Evolutionary conservation across 192 early-diverging fungal species (phyloP), one percentile per base, ranked within the genome.

Genomic region (Cetraspora pellucida): DNA sequence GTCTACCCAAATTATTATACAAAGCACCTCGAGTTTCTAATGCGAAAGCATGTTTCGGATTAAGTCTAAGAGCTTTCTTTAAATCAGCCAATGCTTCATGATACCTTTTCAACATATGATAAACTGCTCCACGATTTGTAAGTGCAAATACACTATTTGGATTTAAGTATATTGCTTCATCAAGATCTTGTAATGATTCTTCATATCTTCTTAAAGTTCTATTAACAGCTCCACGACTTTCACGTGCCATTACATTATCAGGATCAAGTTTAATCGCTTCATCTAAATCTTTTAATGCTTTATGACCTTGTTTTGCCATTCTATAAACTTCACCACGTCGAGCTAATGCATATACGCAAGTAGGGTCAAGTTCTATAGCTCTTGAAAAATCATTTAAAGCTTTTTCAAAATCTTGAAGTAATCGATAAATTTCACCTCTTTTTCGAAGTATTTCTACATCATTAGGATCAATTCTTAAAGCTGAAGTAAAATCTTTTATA

Each of bases 131-230:
- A 19, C 74, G 60, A 61, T 65, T 65, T 64, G 46, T 16, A 8
- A 76, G 44, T 8, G 74, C 74, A n/a, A 76, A 76, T 55, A 54
- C 44, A 66, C 54, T 54, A 55, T 76, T 37, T n/a, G 45, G 74
- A 37, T 57, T 31, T 8, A 50, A 55, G 9, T 54, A 17, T 31
- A 76, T 11, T 10, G 63, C 74, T 54, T 76, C 21, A n/a, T 76
- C 61, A 21, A 76, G 45, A 76, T 76, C 74, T 54, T 25, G n/a
- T 16, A 65, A 31, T 0, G 74, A 58, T 13, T 76, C 74, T 61
- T 76, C 74, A 66, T 76, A 76, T 19, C 63, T 14, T 52, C 61
- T 19, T 13, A 76, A 37, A 10, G 63, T 52, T 52, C 74, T 25
- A 76, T 52, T 58, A 13, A 76, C 25, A 23, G 44, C 74, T 16